Base-by-base conservation (phyloP, 768 basidiomycete species). In the Pisolithus marmoratus region DNA sequence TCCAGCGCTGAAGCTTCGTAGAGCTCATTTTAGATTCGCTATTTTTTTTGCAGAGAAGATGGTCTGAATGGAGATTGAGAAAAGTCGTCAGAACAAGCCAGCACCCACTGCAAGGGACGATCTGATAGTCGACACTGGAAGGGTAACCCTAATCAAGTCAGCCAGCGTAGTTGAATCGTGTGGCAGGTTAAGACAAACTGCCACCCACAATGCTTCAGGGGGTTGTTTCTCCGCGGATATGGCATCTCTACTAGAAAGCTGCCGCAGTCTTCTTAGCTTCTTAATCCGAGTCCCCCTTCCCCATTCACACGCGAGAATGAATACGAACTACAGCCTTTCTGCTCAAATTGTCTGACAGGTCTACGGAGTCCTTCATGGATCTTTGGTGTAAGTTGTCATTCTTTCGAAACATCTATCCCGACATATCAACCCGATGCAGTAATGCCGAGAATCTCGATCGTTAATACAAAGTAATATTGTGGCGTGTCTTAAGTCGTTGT, bases 151-250 rank as follows among this genome's bases (percentile, higher is more conserved):
- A 44, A 23, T 20, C 14, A 24, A 24, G 23, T 17, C 24, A 45
- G 23, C 43, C 8, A 23, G 12, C 23, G 20, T 23, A 14, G 17
- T 26, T 29, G 43, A 23, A 45, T 15, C 29, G 26, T 26, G 43
- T 45, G 43, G 43, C 40, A 42, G 26, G 9, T 15, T 22, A 22
- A 15, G n/a, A 27, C 26, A 49, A 40, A 19, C 38, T 20, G 27
- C 38, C 38, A 49, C n/a, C 47, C 23, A n/a, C 38, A 20, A 31
- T 8, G 6, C 38, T 8, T n/a, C 26, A 40, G 38, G 17, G 26
- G 36, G 12, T 49, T 14, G 24, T 27, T 41, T 11, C 46, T 64
- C 64, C 64, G 64, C 64, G 64, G 64, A 66, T 62, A 59, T 65
- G 45, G 47, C 17, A 15, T 7, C 49, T 42, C 51, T 38, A 27